Percentiles rank a stretch among this genome's conserved stretches.
Evolutionary conservation across 495 filamentous ascomycete genomes (phyloP).

Genomic region (Hypoxylon crocopeplum): DNA sequence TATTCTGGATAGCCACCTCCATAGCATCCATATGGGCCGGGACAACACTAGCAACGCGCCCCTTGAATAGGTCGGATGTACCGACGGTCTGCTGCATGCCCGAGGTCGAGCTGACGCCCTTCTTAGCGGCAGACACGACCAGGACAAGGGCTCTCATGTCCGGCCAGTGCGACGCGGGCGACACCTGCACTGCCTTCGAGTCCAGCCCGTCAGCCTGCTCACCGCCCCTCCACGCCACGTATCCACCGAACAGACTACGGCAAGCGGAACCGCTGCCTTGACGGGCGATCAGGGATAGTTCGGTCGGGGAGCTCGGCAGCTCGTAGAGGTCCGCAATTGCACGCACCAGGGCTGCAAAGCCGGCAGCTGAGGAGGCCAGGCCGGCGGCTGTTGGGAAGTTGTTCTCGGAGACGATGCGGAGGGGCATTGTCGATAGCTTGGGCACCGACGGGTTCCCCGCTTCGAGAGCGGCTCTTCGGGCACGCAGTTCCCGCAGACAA

Average conservation of each 20-base stretch:
- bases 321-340: conserved; percentile 92
- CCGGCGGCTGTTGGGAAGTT: conserved; percentile 99
- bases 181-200: conserved; percentile 83
- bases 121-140: conserved; percentile 91
- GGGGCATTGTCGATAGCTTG: conserved; percentile 72
- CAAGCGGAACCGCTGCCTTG: conserved; percentile 96
- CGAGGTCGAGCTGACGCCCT: conserved; percentile 86
- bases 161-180: conserved; percentile 88
- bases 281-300: conserved; percentile 87
- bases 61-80: conserved; percentile 81
- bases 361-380: conserved; percentile 88
- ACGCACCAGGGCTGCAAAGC: conserved; percentile 92
- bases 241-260: conserved; percentile 89
- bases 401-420: conserved; percentile 89
- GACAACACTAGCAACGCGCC: conserved; percentile 74
- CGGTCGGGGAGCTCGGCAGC: conserved; percentile 75
- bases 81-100: conserved; percentile 97
- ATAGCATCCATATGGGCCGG: conserved; percentile 86
- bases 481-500: conserved; percentile 84
- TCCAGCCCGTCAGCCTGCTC: conserved; percentile 75
- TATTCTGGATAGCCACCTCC: conserved; percentile 75
- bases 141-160: conserved; percentile 90
- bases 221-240: conserved; percentile 91
- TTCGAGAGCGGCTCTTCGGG: conserved; percentile 78
- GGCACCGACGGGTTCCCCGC: conserved; percentile 72